A percentile compares a stretch with the other conserved stretches of the same genome.
Evolutionary conservation across 2,329 filamentous ascomycete genomes (phyloP).

Genomic region (Trichoderma simmonsii): DNA sequence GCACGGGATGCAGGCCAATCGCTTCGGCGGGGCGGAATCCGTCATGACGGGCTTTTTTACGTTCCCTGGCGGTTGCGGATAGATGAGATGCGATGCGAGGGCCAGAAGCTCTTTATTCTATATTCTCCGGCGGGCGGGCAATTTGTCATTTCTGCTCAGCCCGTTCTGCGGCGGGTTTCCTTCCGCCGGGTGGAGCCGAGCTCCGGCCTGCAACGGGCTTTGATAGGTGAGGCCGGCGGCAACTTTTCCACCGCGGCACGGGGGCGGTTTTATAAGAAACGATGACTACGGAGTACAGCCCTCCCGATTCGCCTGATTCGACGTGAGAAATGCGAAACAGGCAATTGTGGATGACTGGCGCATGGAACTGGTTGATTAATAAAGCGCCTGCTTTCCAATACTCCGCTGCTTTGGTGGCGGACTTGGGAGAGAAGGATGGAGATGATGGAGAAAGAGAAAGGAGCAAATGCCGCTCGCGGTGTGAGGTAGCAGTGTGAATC

Average conservation of each 20-base stretch:
- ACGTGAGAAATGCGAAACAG: neutral
- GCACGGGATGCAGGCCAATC: slow-evolving; percentile 5
- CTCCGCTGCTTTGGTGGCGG: slow-evolving; percentile 2
- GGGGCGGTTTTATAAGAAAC: neutral
- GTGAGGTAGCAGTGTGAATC: neutral
- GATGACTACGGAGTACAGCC: neutral
- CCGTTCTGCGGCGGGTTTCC: neutral
- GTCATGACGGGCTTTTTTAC: neutral
- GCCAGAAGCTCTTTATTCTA: neutral
- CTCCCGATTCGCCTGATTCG: neutral
- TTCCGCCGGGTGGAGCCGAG: slow-evolving; percentile 11
- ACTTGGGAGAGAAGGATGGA: neutral
- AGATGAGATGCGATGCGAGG: neutral
- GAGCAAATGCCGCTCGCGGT: neutral
- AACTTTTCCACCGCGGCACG: slow-evolving; percentile 4
- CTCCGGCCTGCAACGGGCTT: neutral
- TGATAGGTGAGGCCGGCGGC: neutral
- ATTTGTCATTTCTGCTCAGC: slow-evolving; percentile 2
- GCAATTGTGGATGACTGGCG: neutral
- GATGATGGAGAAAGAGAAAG: neutral
- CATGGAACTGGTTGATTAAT: neutral
- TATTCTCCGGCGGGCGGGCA: neutral
- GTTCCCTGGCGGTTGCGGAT: too few relatives aligned
- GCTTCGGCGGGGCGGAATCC: slow-evolving; percentile 4
- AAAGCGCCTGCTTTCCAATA: neutral